A percentile compares a stretch with the other conserved stretches of the same genome.
Evolutionary conservation across 306 rosid species (phyloP).

Genomic region (Vachellia pachyceras): DNA sequence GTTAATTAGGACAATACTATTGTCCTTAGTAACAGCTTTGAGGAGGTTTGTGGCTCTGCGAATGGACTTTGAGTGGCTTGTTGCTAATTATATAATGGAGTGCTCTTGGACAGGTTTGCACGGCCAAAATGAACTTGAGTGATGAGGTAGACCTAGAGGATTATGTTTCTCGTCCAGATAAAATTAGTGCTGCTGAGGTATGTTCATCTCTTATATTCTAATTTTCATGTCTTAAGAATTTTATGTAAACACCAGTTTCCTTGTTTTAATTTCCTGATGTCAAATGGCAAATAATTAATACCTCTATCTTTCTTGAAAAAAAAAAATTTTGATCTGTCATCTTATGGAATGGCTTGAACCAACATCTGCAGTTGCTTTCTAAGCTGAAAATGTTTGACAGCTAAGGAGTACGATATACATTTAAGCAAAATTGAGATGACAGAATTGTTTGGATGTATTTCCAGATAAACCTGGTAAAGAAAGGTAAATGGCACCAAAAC

Average conservation of each 20-base stretch:
- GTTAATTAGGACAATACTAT: background rate
- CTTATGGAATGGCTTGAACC: slow-evolving; percentile 21
- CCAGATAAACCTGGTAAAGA: background rate
- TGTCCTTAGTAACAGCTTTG: slow-evolving; percentile 5
- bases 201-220: slow-evolving; percentile 38
- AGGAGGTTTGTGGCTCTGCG: slow-evolving; percentile 11
- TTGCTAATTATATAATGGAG: slow-evolving; percentile 13
- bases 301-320: background rate
- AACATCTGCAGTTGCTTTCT: background rate
- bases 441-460: background rate
- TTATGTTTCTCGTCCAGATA: slow-evolving; percentile 98
- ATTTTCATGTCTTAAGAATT: slow-evolving; percentile 6
- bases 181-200: slow-evolving; percentile 99
- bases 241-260: background rate
- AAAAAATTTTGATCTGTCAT: background rate
- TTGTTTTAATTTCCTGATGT: background rate
- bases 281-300: background rate
- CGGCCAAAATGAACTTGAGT: slow-evolving; percentile 95
- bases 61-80: slow-evolving; percentile 14
- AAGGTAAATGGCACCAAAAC: background rate
- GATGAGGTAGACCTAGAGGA: slow-evolving; percentile 98
- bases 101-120: slow-evolving; percentile 75
- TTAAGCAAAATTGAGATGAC: background rate
- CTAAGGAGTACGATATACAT: background rate
- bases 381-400: background rate